These are phyloP conservation scores for Hibiscus syriacus DNA, from an alignment of 345 rosid genomes.

Conservation along the genomic window DNA sequence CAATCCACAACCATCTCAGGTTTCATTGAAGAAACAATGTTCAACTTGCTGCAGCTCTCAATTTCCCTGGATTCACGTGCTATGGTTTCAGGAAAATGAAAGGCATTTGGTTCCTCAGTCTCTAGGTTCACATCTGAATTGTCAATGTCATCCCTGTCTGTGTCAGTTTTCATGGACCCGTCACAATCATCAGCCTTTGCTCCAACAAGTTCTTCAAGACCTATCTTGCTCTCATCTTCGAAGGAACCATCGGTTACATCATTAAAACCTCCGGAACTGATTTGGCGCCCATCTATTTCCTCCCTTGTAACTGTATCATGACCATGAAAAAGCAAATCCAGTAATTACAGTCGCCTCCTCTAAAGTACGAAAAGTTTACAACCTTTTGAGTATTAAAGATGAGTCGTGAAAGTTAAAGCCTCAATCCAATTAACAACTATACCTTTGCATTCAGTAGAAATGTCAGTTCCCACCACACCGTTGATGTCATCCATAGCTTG, in stretches of 20 bases:
- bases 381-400: not conserved
- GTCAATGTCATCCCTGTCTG: not conserved
- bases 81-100: not conserved
- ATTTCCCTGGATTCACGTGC: slow-evolving; percentile 5
- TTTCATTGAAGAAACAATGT: slow-evolving; percentile 3
- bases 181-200: slow-evolving; percentile 1
- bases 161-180: slow-evolving; percentile 1
- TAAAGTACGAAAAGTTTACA: not conserved
- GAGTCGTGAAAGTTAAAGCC: not conserved
- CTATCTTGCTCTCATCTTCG: slow-evolving; percentile 1
- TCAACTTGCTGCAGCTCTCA: not conserved
- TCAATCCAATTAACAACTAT: not conserved
- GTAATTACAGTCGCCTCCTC: not conserved
- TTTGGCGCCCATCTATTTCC: not conserved
- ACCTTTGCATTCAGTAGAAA: slow-evolving; percentile 14
- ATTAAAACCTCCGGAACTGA: not conserved
- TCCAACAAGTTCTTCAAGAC: not conserved
- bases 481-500: not conserved
- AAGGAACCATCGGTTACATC: slow-evolving; percentile 5
- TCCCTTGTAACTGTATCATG: not conserved
- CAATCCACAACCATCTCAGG: not conserved
- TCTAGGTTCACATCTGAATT: not conserved
- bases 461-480: not conserved
- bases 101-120: slow-evolving; percentile 9
- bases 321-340: not conserved